A percentile compares a stretch with the other conserved stretches of the same genome.
Conservation (phyloP, 805 yeast species). For the Clavispora phyllophila region DNA sequence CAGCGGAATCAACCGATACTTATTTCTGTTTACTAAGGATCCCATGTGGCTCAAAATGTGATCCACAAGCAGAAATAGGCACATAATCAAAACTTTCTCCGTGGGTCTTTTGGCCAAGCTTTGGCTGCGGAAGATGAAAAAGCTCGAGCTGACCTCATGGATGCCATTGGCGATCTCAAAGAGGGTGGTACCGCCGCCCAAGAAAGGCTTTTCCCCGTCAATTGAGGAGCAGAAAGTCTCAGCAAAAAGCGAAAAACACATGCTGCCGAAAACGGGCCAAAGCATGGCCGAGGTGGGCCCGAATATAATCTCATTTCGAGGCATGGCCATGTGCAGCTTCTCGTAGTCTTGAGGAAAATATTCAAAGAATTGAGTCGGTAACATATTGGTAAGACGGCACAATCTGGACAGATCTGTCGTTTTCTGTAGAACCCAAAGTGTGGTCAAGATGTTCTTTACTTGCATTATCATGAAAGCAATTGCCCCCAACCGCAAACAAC, state of each 20-base stretch:
- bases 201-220: slow-evolving; percentile 49
- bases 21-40: slow-evolving; percentile 47
- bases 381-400: slow-evolving; percentile 8
- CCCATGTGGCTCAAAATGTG: slow-evolving; percentile 62
- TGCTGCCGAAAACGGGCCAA: slow-evolving; percentile 54
- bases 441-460: slow-evolving; percentile 24
- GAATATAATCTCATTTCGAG: slow-evolving; percentile 23
- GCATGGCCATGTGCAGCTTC: slow-evolving; percentile 26
- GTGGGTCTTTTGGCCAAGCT: slow-evolving; percentile 37
- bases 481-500: slow-evolving; percentile 25
- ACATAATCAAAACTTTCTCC: slow-evolving; percentile 45
- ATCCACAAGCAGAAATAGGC: slow-evolving; percentile 52
- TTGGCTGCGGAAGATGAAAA: slow-evolving; percentile 19
- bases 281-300: slow-evolving; percentile 51
- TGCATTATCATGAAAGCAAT: slow-evolving; percentile 22
- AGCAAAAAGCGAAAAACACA: slow-evolving; percentile 57
- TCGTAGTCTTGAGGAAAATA: slow-evolving; percentile 5
- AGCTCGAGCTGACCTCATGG: slow-evolving; percentile 57
- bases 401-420: slow-evolving; percentile 2
- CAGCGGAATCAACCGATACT: slow-evolving; percentile 60
- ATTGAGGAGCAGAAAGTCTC: slow-evolving; percentile 62
- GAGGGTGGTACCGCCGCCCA: slow-evolving; percentile 65
- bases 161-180: slow-evolving; percentile 74
- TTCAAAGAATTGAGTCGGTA: slow-evolving; percentile 2
- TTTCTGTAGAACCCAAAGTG: slow-evolving; percentile 22